phyloP scores from a whole-genome alignment of 1,139 yeast genomes.

The Debaryomyces nepalensis region DNA sequence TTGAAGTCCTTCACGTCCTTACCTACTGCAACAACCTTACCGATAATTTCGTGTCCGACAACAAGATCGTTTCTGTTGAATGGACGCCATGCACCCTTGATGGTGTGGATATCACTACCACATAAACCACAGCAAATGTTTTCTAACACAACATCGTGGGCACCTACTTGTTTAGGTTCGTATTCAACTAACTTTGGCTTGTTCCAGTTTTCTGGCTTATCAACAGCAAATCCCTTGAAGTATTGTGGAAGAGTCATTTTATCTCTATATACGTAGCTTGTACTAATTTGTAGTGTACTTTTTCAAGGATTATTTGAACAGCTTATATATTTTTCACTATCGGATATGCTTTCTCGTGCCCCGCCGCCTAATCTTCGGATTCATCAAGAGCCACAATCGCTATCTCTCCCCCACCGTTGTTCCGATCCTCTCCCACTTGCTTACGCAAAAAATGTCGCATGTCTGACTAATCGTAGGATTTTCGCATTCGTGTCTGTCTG shows the following conservation, averaged over 20 bases:
- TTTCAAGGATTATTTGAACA: too few species aligned
- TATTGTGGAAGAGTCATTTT: slow-evolving; percentile 33
- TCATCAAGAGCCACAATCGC: too few species aligned
- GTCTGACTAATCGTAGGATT: too few species aligned
- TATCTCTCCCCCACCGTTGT: too few species aligned
- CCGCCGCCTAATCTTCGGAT: too few species aligned
- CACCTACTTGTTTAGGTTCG: slow-evolving; percentile 41
- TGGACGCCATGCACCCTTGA: slow-evolving; percentile 48
- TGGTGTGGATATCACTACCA: slow-evolving; percentile 59
- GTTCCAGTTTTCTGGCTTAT: slow-evolving; percentile 43
- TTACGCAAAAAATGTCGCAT: too few species aligned
- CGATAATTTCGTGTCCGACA: slow-evolving; percentile 59
- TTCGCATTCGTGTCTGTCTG: too few species aligned
- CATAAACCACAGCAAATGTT: slow-evolving; percentile 62
- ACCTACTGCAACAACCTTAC: slow-evolving; percentile 57
- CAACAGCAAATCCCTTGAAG: slow-evolving; percentile 53
- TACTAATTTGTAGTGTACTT: too few species aligned
- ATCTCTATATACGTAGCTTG: too few species aligned
- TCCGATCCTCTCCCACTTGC: too few species aligned
- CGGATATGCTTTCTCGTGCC: too few species aligned
- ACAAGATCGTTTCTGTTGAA: slow-evolving; percentile 33
- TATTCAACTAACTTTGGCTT: slow-evolving; percentile 47
- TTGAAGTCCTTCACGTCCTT: slow-evolving; percentile 47
- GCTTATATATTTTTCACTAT: too few species aligned
- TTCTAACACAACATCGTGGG: slow-evolving; percentile 51